Evolutionary conservation across 2,329 filamentous ascomycete genomes (phyloP).

Genomic region (Venturia effusa): DNA sequence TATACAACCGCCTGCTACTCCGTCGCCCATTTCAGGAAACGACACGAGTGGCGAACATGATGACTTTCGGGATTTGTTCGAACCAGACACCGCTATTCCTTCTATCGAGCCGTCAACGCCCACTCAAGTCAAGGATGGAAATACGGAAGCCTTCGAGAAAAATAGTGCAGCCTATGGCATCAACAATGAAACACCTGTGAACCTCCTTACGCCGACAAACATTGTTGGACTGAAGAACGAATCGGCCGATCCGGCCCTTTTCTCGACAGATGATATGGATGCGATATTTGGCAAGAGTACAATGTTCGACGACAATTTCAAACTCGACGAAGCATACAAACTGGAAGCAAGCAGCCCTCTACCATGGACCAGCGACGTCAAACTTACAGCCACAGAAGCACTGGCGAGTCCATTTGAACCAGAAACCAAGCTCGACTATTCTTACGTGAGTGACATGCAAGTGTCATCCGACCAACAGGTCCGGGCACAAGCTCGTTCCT

Average conservation of each 20-base stretch:
- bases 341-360: not conserved
- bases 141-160: not conserved
- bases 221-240: constrained; percentile 3
- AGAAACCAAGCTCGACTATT: not conserved
- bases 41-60: not conserved
- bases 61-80: not conserved
- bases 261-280: not conserved
- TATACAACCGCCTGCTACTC: not conserved
- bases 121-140: not conserved
- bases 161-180: not conserved
- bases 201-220: not conserved
- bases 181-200: not conserved
- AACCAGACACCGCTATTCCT: not conserved
- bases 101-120: not conserved
- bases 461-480: not conserved
- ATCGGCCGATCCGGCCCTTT: not conserved
- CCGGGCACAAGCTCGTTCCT: not conserved
- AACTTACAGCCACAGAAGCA: not conserved
- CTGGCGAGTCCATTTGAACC: not conserved
- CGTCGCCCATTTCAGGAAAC: not conserved
- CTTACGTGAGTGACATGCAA: not conserved
- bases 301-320: not conserved
- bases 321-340: not conserved
- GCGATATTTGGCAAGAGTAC: constrained; percentile 1
- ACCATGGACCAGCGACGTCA: not conserved